Base-by-base conservation (phyloP, 2,329 filamentous ascomycete genomes). In the Dactylellina sp. region DNA sequence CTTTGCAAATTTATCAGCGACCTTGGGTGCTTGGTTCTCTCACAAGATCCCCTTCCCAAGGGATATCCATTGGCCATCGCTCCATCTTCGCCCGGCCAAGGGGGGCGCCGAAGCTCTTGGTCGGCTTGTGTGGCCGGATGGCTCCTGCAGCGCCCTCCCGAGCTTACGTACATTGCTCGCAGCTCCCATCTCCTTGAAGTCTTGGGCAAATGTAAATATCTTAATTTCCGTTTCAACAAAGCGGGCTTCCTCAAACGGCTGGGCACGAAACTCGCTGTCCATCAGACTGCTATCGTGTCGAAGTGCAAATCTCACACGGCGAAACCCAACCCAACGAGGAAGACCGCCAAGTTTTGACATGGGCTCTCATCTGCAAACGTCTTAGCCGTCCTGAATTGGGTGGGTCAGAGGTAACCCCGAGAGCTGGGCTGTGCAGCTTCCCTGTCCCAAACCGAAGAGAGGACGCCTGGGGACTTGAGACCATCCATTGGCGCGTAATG, bases 391-490 rank as follows among this genome's bases (percentile, higher is more conserved):
- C 53, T 53, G 37, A 4, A 65, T 72, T 64, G 68, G 61, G 68
- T 72, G 68, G 60, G 60, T 65, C 68, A 42, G 49, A 55, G 53
- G 60, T 46, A 64, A 63, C 60, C 61, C 63, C 59, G 22, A 64
- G 42, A 60, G 55, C 68, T 55, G 53, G 68, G 68, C 68, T 72
- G 68, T 72, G 68, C 68, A 72, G 40, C 68, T 72, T 64, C 52
- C 68, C 42, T 64, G 60, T n/a, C n/a, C n/a, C n/a, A n/a, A n/a
- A n/a, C n/a, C n/a, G n/a, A n/a, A n/a, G n/a, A n/a, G n/a, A n/a
- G n/a, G n/a, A 46, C 46, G 14, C 42, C 6, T n/a, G 16, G 16
- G 18, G 2, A 46, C 16, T 18, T 16, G 16, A 20, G 42, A 46
- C n/a, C 35, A 44, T 63, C 39, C 44, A 72, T 72, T 72, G 68